Base-by-base conservation (phyloP, 192 early-diverging fungal species). In the Linnemannia hyalina region DNA sequence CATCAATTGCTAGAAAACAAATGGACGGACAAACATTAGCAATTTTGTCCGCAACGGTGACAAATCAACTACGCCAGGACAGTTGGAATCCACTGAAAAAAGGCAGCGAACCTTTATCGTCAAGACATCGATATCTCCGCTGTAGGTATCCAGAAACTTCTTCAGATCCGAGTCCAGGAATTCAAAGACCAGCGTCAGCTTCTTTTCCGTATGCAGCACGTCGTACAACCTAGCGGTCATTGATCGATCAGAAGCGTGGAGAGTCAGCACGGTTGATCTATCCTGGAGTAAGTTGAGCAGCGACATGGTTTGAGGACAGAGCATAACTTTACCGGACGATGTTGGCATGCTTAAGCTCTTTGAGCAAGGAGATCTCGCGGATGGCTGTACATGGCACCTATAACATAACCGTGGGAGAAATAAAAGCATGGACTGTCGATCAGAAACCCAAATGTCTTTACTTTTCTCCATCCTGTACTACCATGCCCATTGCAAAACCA, bases 141-240 rank as follows among this genome's bases (percentile, higher is more conserved):
- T 93, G 80, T 94, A 95, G 5, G 93, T 93, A 83, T 99, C 98
- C 89, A 99, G 89, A 83, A 97, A 99, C 93, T 99, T 99, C 78
- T 99, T 99, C 87, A 99, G 90, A 90, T 99, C 99, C 44, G 97
- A 97, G 88, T 99, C 98, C 93, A 99, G 90, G 88, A 95, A 99
- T 88, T 99, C 99, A 91, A 99, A 99, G 32, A 99, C 97, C 75
- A 99, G 93, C 41, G 97, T 99, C 77, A 99, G 85, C 88, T 97
- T 99, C 91, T 97, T 97, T 84, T 99, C 98, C 13, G 97, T 99
- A 85, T 99, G 98, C 75, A 96, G 88, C 35, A 99, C 98, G 91
- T 99, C 98, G 86, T 98, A 97, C 40, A 99, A 90, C 55, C 96
- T 95, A 71, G 80, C 82, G 0, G 63, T 35, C 18, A 54, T n/a